These are phyloP conservation scores for Xylariaceae sp. DNA, from an alignment of 2,329 filamentous ascomycete genomes.

Conservation along the genomic window DNA sequence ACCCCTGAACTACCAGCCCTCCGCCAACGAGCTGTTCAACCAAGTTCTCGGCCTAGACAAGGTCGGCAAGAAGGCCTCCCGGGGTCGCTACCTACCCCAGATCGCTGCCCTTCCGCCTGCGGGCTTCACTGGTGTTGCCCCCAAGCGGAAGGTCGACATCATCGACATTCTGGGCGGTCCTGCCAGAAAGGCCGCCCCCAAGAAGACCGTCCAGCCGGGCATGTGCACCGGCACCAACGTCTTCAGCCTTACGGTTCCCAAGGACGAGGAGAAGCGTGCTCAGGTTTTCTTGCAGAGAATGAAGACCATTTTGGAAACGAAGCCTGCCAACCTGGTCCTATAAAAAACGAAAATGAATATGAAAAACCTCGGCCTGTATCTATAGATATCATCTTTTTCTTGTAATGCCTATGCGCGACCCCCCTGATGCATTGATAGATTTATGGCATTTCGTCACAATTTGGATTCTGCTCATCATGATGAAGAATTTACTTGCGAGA, in stretches of 20 bases:
- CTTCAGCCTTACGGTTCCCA: slow-evolving; percentile 75
- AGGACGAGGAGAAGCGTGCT: slow-evolving; percentile 76
- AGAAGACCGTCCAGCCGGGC: slow-evolving; percentile 39
- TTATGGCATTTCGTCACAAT: background rate
- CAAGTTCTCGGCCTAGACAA: slow-evolving; percentile 69
- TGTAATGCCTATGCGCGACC: slow-evolving; percentile 11
- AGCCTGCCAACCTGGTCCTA: slow-evolving; percentile 69
- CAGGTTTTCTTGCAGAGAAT: slow-evolving; percentile 78
- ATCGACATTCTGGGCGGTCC: slow-evolving; percentile 68
- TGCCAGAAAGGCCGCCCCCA: slow-evolving; percentile 27
- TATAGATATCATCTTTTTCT: slow-evolving; percentile 14
- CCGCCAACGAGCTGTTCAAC: slow-evolving; percentile 81
- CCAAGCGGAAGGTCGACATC: slow-evolving; percentile 58
- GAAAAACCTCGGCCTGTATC: slow-evolving; percentile 19
- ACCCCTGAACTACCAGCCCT: slow-evolving; percentile 58
- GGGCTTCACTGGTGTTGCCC: slow-evolving; percentile 32
- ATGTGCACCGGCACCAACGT: slow-evolving; percentile 60
- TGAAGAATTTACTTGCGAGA: too few relatives aligned
- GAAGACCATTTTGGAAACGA: slow-evolving; percentile 74
- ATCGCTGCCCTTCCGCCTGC: slow-evolving; percentile 55
- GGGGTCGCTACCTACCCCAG: slow-evolving; percentile 66
- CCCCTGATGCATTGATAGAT: slow-evolving; percentile 3
- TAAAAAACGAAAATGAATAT: slow-evolving; percentile 33
- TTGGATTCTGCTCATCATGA: background rate
- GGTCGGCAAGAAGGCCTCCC: slow-evolving; percentile 45